These are phyloP conservation scores for Pythium rishiriense DNA, from an alignment of 352 stramenopile genomes.

Conservation along the genomic window DNA sequence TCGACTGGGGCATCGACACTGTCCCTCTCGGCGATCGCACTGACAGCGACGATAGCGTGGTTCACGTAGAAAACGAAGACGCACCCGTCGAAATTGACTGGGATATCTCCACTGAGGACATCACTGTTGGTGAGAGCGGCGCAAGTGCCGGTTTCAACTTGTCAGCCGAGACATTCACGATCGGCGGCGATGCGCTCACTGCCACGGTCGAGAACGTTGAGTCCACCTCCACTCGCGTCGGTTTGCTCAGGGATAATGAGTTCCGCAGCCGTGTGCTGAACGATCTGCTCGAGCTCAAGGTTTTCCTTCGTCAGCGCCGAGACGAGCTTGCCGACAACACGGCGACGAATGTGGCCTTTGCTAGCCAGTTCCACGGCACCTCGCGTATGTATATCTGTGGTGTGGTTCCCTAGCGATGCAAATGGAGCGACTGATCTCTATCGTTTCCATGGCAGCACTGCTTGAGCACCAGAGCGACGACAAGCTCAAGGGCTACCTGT, in stretches of 20 bases:
- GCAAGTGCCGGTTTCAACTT: constrained; percentile 8
- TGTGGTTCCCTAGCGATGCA: not conserved
- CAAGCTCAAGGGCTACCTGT: constrained; percentile 43
- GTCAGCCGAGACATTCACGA: constrained; percentile 5
- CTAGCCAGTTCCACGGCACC: constrained; percentile 72
- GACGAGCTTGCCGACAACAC: constrained; percentile 43
- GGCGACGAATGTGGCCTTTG: constrained; percentile 59
- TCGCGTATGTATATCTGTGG: constrained; percentile 35
- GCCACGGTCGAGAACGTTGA: constrained; percentile 11
- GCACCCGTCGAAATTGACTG: constrained; percentile 68
- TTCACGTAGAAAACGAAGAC: constrained; percentile 25
- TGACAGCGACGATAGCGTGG: constrained; percentile 22
- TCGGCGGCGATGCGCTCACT: constrained; percentile 12
- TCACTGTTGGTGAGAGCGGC: constrained; percentile 27
- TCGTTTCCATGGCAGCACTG: constrained; percentile 32
- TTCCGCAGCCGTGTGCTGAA: constrained; percentile 67
- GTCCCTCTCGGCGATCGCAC: constrained; percentile 14
- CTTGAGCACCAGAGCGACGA: constrained; percentile 69
- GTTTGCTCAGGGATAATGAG: constrained; percentile 51
- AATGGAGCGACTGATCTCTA: not conserved
- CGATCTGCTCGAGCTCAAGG: constrained; percentile 70
- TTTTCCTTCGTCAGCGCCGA: constrained; percentile 60
- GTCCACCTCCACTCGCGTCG: constrained; percentile 41
- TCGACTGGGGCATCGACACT: constrained; percentile 73
- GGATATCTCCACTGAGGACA: constrained; percentile 62